Base-by-base conservation (phyloP, 2,329 filamentous ascomycete genomes). In the Neonectria punicea region DNA sequence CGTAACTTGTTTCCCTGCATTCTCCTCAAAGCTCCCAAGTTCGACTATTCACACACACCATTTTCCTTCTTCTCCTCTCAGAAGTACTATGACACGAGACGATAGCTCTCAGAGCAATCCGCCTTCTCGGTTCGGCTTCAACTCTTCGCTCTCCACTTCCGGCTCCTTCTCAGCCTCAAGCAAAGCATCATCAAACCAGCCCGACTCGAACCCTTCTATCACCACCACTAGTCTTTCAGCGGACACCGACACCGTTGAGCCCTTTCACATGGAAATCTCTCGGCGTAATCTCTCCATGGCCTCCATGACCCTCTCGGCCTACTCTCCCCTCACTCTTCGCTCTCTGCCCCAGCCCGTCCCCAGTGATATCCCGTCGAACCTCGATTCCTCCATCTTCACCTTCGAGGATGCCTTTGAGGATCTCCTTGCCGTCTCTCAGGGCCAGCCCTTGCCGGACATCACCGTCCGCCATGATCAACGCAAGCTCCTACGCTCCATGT, bases 391-490 rank as follows among this genome's bases (percentile, higher is more conserved):
- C 43, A 70, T 78, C 36, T 86, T 87, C 70, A 85, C 84, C 9
- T 89, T 87, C 67, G 79, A 83, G 34, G 86, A 88, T 67, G 86
- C 86, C 51, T 88, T 88, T 66, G 86, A 89, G 70, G 86, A 89
- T 66, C 81, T 89, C 16, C 78, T 89, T 13, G 77, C 78, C n/a
- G 80, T 81, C 18, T 81, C 80, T n/a, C 79, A 81, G 14, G 81
- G 81, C 4, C 76, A 78, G 7, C 74, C 76, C 2, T 74, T 87
- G 20, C 78, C 80, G 5, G 78, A 83, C 20, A 80, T 85, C 22
- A 67, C 69, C 13, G 73, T 70, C 2, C 76, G 76, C 49, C 74
- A 79, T 58, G 71, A 78, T 36, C 77, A 80, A 66, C 76, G 78
- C 53, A 76, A 72, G 62, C 74, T 82, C 13, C 72, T 83, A 46